Evolutionary conservation across 805 yeast genomes (phyloP).

Genomic region (Hanseniaspora nectarophila): DNA sequence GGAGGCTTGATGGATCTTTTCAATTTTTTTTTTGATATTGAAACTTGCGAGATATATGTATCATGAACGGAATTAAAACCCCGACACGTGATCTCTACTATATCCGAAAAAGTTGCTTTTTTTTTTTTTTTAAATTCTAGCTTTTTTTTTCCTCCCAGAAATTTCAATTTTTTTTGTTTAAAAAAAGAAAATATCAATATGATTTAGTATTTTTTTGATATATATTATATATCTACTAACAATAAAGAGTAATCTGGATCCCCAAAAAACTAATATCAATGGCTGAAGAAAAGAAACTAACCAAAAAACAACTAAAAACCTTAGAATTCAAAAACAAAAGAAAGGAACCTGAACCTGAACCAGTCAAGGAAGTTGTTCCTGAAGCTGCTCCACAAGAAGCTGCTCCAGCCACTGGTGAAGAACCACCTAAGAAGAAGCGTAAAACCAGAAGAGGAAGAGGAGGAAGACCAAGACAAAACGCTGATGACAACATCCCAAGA

Average conservation of each 20-base stretch:
- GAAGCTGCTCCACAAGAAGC: no score
- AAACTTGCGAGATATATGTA: no score
- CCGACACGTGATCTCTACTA: neutral
- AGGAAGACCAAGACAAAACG: constrained; percentile 41
- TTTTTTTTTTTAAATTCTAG: neutral
- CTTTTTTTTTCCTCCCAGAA: neutral
- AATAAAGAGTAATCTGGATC: no score
- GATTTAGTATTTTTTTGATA: no score
- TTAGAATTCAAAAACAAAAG: constrained; percentile 26
- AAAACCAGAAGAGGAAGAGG: constrained; percentile 71
- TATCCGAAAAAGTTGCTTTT: constrained; percentile 2
- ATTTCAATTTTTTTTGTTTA: neutral
- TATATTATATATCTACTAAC: no score
- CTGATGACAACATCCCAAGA: constrained; percentile 34
- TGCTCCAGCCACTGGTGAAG: constrained; percentile 24
- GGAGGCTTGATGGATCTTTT: no score
- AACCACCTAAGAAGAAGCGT: constrained; percentile 46
- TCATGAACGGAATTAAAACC: no score
- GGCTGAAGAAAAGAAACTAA: constrained; percentile 25
- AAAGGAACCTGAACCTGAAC: constrained; percentile 18
- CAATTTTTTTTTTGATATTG: no score
- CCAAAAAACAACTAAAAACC: constrained; percentile 30
- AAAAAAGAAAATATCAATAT: no score
- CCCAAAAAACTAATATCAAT: constrained; percentile 17
- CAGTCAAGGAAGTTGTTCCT: constrained; percentile 22